Percentiles rank a stretch among this genome's conserved stretches.
Evolutionary conservation across 805 yeast genomes (phyloP).

Genomic region (Ogataea nonfermentans): DNA sequence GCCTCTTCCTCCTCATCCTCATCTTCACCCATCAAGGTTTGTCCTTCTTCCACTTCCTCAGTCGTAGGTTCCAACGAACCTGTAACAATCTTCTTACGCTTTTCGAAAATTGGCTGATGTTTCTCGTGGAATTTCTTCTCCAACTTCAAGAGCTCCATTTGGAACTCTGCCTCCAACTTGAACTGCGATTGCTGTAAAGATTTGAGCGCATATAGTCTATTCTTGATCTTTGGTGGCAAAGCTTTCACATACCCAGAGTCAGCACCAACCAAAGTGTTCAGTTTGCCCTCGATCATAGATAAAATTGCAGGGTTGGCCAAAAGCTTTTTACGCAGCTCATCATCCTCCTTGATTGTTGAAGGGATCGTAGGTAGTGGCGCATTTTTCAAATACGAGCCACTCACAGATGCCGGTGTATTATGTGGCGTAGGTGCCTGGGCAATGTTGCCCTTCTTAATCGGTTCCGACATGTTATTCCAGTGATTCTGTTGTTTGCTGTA

Average conservation of each 20-base stretch:
- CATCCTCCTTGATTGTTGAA: slow-evolving; percentile 73
- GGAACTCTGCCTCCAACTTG: slow-evolving; percentile 86
- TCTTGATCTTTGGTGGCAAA: slow-evolving; percentile 69
- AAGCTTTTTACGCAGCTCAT: slow-evolving; percentile 35
- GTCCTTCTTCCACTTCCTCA: slow-evolving; percentile 78
- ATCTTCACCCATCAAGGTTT: slow-evolving; percentile 55
- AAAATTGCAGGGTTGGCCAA: slow-evolving; percentile 77
- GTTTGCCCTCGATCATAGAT: slow-evolving; percentile 85
- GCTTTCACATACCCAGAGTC: slow-evolving; percentile 82
- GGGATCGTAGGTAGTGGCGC: slow-evolving; percentile 60
- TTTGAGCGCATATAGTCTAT: slow-evolving; percentile 79
- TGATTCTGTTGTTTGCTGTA: background rate
- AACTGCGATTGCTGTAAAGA: slow-evolving; percentile 76
- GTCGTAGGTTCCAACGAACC: slow-evolving; percentile 77
- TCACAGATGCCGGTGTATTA: slow-evolving; percentile 90
- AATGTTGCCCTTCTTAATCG: slow-evolving; percentile 78
- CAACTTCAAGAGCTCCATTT: slow-evolving; percentile 78
- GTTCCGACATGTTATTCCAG: slow-evolving; percentile 64
- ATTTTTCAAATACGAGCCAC: slow-evolving; percentile 66
- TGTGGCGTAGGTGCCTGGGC: slow-evolving; percentile 98
- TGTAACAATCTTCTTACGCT: slow-evolving; percentile 66
- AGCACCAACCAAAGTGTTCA: slow-evolving; percentile 79
- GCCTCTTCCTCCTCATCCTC: slow-evolving; percentile 35
- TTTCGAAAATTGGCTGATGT: slow-evolving; percentile 73
- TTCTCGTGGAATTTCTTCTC: slow-evolving; percentile 74